These are phyloP conservation scores for Blastocystis hominis DNA, from an alignment of 352 stramenopile genomes.

Conservation along the genomic window DNA sequence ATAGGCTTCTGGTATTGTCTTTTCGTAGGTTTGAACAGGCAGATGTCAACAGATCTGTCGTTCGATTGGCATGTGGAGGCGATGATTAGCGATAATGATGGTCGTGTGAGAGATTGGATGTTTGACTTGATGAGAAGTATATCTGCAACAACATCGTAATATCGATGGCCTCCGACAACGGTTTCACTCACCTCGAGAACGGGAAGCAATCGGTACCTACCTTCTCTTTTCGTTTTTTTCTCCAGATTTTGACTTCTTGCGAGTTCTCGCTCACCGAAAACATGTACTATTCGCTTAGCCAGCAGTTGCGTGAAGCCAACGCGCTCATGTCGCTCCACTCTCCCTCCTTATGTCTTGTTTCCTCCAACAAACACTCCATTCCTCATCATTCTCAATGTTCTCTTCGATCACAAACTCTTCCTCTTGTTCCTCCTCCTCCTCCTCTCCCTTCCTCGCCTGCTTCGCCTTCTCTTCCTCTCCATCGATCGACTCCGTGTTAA, in stretches of 20 bases:
- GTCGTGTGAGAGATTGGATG: background rate
- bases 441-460: background rate
- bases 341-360: background rate
- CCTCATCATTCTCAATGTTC: slow-evolving; percentile 33
- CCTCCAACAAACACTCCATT: slow-evolving; percentile 10
- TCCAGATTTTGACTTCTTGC: background rate
- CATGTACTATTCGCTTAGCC: slow-evolving; percentile 42
- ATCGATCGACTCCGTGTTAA: background rate
- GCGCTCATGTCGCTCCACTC: slow-evolving; percentile 31
- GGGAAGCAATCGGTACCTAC: background rate
- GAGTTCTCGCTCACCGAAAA: slow-evolving; percentile 10
- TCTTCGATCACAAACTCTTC: slow-evolving; percentile 53
- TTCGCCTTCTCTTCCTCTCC: background rate
- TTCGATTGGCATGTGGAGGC: slow-evolving; percentile 39
- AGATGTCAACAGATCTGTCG: background rate
- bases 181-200: background rate
- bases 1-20: background rate
- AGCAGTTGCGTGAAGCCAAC: slow-evolving; percentile 5
- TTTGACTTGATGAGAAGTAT: background rate
- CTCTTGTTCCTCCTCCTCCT: slow-evolving; percentile 41
- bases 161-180: background rate
- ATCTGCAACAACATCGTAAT: background rate
- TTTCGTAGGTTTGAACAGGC: background rate
- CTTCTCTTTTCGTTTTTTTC: background rate
- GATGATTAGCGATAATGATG: slow-evolving; percentile 11